These are phyloP conservation scores for Cyberlindnera saturnus DNA, from an alignment of 805 yeast genomes.

Conservation along the genomic window DNA sequence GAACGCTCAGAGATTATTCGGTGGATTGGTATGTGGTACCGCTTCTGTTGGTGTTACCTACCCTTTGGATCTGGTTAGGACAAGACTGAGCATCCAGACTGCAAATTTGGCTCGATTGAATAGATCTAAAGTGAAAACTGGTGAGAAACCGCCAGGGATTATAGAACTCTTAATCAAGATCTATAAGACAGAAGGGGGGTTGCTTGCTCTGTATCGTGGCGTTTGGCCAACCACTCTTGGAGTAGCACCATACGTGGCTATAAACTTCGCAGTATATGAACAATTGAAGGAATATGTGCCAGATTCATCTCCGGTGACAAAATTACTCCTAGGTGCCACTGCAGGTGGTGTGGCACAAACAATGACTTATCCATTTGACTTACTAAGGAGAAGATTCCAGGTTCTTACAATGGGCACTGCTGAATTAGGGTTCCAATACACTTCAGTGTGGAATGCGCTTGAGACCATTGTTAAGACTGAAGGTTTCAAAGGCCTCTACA, in stretches of 20 bases:
- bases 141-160: conserved; percentile 64
- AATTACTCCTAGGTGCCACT: conserved; percentile 73
- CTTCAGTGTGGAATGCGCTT: conserved; percentile 71
- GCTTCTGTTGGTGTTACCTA: conserved; percentile 78
- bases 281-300: conserved; percentile 55
- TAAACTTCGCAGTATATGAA: conserved; percentile 89
- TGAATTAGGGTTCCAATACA: conserved; percentile 73
- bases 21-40: conserved; percentile 81
- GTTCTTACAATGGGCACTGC: conserved; percentile 72
- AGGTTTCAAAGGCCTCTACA: conserved; percentile 68
- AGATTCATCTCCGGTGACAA: conserved; percentile 40
- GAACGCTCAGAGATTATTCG: conserved; percentile 55
- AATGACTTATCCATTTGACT: conserved; percentile 84
- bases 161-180: conserved; percentile 49
- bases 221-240: conserved; percentile 87
- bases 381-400: conserved; percentile 84
- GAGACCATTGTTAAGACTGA: conserved; percentile 62
- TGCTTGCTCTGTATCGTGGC: conserved; percentile 75
- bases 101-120: conserved; percentile 49
- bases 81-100: conserved; percentile 84
- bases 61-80: conserved; percentile 87
- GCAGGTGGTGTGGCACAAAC: conserved; percentile 91
- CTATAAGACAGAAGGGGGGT: conserved; percentile 75
- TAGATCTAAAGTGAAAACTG: conserved; percentile 32
- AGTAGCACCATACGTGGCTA: conserved; percentile 93